These are phyloP conservation scores for Nakazawaea wyomingensis DNA, from an alignment of 805 yeast genomes.

Conservation along the genomic window DNA sequence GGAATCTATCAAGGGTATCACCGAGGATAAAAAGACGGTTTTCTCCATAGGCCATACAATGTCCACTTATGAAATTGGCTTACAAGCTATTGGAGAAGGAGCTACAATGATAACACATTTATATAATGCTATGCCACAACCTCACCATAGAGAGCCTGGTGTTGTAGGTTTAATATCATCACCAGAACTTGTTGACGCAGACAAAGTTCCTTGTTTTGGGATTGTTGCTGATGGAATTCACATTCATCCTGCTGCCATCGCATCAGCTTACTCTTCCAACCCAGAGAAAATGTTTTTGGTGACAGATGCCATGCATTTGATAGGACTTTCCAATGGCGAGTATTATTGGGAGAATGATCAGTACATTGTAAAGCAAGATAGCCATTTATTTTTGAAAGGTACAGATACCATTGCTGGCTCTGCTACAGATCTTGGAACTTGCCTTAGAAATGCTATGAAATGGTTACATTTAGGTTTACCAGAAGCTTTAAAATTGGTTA, in stretches of 20 bases:
- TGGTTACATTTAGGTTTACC: slow-evolving; percentile 47
- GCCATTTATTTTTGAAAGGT: slow-evolving; percentile 41
- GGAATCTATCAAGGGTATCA: slow-evolving; percentile 32
- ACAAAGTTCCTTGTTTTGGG: slow-evolving; percentile 42
- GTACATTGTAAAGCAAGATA: slow-evolving; percentile 42
- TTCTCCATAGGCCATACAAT: slow-evolving; percentile 46
- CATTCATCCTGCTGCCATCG: slow-evolving; percentile 49
- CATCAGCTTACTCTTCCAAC: slow-evolving; percentile 43
- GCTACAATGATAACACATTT: slow-evolving; percentile 58
- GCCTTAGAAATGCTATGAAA: slow-evolving; percentile 42
- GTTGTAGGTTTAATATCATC: slow-evolving; percentile 44
- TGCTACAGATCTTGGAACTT: slow-evolving; percentile 48
- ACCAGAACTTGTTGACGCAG: slow-evolving; percentile 16
- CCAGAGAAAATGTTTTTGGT: slow-evolving; percentile 51
- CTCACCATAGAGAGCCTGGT: slow-evolving; percentile 56
- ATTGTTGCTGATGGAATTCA: slow-evolving; percentile 56
- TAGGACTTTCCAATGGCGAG: slow-evolving; percentile 53
- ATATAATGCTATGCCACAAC: slow-evolving; percentile 57
- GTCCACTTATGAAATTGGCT: slow-evolving; percentile 27
- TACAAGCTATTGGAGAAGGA: slow-evolving; percentile 43
- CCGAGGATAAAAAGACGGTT: slow-evolving; percentile 25
- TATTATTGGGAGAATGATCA: slow-evolving; percentile 44
- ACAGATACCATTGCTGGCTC: slow-evolving; percentile 58
- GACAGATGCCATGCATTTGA: slow-evolving; percentile 55
- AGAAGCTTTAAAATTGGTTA: slow-evolving; percentile 50